These are phyloP conservation scores for Ascochyta rabiei DNA, from an alignment of 2,329 filamentous ascomycete genomes.

Conservation along the genomic window DNA sequence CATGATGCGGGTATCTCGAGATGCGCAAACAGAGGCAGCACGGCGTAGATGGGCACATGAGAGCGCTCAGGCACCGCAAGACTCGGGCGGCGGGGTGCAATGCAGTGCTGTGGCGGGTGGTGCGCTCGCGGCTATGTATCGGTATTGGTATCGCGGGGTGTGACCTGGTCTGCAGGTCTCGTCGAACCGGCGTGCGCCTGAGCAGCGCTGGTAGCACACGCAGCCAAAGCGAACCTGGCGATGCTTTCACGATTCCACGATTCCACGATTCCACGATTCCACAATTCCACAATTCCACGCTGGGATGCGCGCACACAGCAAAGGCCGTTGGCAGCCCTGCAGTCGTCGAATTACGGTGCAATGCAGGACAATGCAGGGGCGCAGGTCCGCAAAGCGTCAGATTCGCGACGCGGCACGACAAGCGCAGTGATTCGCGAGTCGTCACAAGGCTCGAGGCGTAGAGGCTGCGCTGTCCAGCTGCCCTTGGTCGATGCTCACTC, in stretches of 20 bases:
- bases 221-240: slow-evolving; percentile 20
- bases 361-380: slow-evolving; percentile 25
- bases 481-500: slow-evolving; percentile 6
- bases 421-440: slow-evolving; percentile 26
- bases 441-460: slow-evolving; percentile 28
- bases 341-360: slow-evolving; percentile 15
- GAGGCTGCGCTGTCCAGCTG: slow-evolving; percentile 6
- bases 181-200: slow-evolving; percentile 19
- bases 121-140: slow-evolving; percentile 2
- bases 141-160: slow-evolving; percentile 10
- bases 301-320: slow-evolving; percentile 9
- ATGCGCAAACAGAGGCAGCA: slow-evolving; percentile 45
- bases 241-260: slow-evolving; percentile 17
- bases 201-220: slow-evolving; percentile 23
- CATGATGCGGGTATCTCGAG: slow-evolving; percentile 44
- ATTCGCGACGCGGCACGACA: slow-evolving; percentile 23
- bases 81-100: slow-evolving; percentile 19
- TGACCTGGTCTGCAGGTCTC: slow-evolving; percentile 30
- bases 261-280: slow-evolving; percentile 8
- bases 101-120: slow-evolving; percentile 2
- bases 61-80: slow-evolving; percentile 40
- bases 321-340: not conserved
- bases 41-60: slow-evolving; percentile 47
- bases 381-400: slow-evolving; percentile 23
- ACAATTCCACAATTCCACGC: slow-evolving; percentile 10